A percentile compares a stretch with the other conserved stretches of the same genome.
Conservation (phyloP, 2,329 filamentous ascomycete species). For the Elsinoe australis region DNA sequence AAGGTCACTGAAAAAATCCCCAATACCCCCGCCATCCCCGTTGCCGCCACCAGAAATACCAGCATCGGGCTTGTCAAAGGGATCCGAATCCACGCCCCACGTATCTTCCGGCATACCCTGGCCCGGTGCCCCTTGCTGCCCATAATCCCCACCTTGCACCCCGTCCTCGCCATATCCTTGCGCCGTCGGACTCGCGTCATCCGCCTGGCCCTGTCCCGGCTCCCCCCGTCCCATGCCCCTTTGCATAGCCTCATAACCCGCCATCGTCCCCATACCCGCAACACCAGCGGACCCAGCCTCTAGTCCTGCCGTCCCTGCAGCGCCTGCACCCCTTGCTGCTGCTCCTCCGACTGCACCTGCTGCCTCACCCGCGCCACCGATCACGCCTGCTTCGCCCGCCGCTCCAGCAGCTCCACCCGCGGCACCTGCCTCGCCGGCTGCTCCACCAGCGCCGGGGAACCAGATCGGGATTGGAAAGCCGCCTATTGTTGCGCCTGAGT, state of each 20-base stretch:
- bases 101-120: conserved; percentile 1
- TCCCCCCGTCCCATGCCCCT: conserved; percentile 34
- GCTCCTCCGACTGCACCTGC: conserved; percentile 27
- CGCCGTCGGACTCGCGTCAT: conserved; percentile 29
- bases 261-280: conserved; percentile 50
- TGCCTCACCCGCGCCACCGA: conserved; percentile 30
- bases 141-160: background rate
- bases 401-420: conserved; percentile 31
- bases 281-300: conserved; percentile 35
- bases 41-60: background rate
- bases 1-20: background rate
- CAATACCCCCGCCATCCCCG: background rate
- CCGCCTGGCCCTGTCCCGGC: conserved; percentile 21
- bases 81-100: background rate
- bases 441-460: conserved; percentile 37
- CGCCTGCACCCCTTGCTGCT: conserved; percentile 24
- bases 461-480: conserved; percentile 43
- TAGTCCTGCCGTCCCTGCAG: conserved; percentile 25
- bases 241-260: conserved; percentile 57
- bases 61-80: background rate
- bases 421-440: conserved; percentile 31
- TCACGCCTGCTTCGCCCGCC: conserved; percentile 34
- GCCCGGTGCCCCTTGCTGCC: background rate
- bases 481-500: conserved; percentile 42
- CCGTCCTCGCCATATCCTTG: background rate